Base-by-base conservation (phyloP, 192 early-diverging fungal species). In the Backusella psychrophila region DNA sequence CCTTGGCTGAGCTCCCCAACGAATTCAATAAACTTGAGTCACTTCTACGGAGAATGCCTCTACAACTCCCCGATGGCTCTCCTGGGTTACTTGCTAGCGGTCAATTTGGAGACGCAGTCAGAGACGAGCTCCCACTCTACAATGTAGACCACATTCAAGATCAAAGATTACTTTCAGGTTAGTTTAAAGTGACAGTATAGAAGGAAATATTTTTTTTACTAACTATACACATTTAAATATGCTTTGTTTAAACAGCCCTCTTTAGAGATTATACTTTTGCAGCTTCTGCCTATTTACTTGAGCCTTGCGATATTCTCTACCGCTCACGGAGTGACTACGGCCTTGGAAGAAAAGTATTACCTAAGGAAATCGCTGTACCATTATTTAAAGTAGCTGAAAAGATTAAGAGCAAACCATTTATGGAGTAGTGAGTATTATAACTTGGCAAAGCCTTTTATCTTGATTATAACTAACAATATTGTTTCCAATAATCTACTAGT, bases 221-320 rank as follows among this genome's bases (percentile, higher is more conserved):
- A 44, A 67, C 14, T n/a, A 19, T 36, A 31, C n/a, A 33, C 29
- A 75, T 77, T 44, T 12, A 0, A 49, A 44, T 17, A 44, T 44
- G 15, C 4, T 44, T 17, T 44, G 42, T 15, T 44, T 44, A 44
- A 44, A 44, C 42, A 74, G 94, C 94, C 7, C 82, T 97, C 21
- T 96, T 92, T 87, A 87, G 96, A 39, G 96, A 97, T 83, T 95
- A 94, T 76, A 94, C 94, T 12, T 94, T 96, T 74, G 85, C 93
- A 33, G 93, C 94, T 5, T 95, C 93, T 1, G 93, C 96, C 15
- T 97, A 97, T 77, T 83, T 97, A 17, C 84, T 97, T 33, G 96
- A 97, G 80, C 96, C 96, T 34, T 96, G 94, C 75, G 95, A 97
- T 80, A 86, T 95, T 46, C 82, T 91, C 81, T 91, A 87, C 82